These are phyloP conservation scores for Cubamyces lactineus DNA, from an alignment of 768 basidiomycete genomes.

Conservation along the genomic window DNA sequence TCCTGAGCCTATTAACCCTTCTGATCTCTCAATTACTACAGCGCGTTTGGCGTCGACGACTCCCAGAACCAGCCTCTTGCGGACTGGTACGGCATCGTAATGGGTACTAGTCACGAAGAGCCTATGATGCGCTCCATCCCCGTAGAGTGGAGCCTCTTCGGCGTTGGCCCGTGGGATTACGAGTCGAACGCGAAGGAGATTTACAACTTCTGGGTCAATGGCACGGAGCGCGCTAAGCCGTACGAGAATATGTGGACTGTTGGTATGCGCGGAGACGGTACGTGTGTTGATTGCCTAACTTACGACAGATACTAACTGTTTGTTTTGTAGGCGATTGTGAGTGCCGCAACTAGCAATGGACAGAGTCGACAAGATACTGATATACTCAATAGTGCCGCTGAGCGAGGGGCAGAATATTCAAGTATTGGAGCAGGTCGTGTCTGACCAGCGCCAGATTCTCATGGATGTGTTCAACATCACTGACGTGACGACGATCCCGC, in stretches of 20 bases:
- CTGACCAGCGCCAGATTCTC: constrained; percentile 65
- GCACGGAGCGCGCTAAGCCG: constrained; percentile 57
- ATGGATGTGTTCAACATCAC: constrained; percentile 51
- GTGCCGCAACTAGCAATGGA: not conserved
- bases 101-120: constrained; percentile 78
- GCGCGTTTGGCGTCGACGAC: constrained; percentile 61
- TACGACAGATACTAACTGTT: no score
- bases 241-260: constrained; percentile 69
- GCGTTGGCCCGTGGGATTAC: constrained; percentile 66
- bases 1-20: not conserved
- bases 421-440: constrained; percentile 57
- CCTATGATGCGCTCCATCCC: constrained; percentile 77
- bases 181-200: constrained; percentile 55
- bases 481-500: constrained; percentile 56
- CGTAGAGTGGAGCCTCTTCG: constrained; percentile 62
- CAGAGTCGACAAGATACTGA: not conserved
- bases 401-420: constrained; percentile 51
- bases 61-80: constrained; percentile 63
- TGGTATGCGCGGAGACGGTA: constrained; percentile 64
- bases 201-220: constrained; percentile 63
- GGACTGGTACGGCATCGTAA: constrained; percentile 66
- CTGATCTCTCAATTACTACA: constrained; percentile 10
- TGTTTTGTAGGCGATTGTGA: constrained; percentile 48
- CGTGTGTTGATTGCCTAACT: not conserved
- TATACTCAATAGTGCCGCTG: constrained; percentile 48